Conservation (phyloP, 371 early-diverging fungal species). For the Catenaria anguillulae region DNA sequence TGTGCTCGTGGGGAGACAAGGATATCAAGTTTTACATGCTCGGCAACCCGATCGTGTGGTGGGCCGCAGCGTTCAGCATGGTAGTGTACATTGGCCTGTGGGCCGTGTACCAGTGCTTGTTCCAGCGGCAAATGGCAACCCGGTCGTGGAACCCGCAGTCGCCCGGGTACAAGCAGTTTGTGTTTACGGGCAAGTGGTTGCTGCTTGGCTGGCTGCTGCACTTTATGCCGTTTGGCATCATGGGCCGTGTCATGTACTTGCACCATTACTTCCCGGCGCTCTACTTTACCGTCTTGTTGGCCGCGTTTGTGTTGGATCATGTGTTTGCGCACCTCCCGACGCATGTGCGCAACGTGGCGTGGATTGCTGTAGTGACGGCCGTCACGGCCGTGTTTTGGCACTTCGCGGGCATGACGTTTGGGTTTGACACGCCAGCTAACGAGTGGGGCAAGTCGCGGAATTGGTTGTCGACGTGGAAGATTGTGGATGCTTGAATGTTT, state of each 20-base stretch:
- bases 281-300: constrained; percentile 78
- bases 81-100: constrained; percentile 28
- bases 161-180: constrained; percentile 60
- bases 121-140: not conserved
- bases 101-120: constrained; percentile 30
- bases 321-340: constrained; percentile 19
- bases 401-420: constrained; percentile 73
- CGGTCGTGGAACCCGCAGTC: not conserved
- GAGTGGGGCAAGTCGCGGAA: constrained; percentile 26
- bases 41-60: constrained; percentile 96
- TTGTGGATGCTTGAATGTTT: no score
- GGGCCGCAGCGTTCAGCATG: constrained; percentile 60
- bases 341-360: constrained; percentile 29
- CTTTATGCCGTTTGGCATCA: constrained; percentile 92
- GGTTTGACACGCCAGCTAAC: constrained; percentile 57
- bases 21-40: constrained; percentile 84
- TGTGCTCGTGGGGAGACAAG: constrained; percentile 92
- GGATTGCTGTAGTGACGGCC: constrained; percentile 23
- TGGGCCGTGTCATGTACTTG: constrained; percentile 94
- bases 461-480: constrained; percentile 45
- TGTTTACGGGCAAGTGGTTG: constrained; percentile 50
- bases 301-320: constrained; percentile 58
- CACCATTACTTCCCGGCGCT: constrained; percentile 98
- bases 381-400: constrained; percentile 41
- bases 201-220: constrained; percentile 89